Evolutionary conservation across 345 rosid species (phyloP).

Genomic region (Populus nigra): DNA sequence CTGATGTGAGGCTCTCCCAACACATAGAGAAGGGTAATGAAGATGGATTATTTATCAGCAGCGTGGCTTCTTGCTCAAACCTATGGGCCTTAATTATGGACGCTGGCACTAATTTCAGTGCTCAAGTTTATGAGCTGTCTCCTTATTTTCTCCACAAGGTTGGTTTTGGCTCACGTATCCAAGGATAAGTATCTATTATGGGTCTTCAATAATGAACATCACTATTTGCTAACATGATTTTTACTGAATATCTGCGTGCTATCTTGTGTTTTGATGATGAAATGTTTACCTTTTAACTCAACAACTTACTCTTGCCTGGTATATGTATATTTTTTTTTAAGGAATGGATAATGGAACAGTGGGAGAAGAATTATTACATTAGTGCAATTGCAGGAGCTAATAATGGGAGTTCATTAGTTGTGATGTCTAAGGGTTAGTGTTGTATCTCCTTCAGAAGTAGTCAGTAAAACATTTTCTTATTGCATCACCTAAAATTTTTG

Average conservation of each 20-base stretch:
- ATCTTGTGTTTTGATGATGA: not conserved
- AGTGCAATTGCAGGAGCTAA: slow-evolving; percentile 92
- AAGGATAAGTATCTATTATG: slow-evolving; percentile 1
- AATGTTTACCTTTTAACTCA: not conserved
- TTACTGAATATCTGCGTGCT: not conserved
- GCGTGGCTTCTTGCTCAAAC: slow-evolving; percentile 84
- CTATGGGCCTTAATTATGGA: slow-evolving; percentile 99
- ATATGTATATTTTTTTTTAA: slow-evolving; percentile 15
- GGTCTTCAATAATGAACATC: not conserved
- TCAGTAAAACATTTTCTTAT: not conserved
- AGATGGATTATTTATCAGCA: slow-evolving; percentile 85
- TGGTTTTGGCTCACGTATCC: slow-evolving; percentile 17
- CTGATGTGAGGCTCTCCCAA: slow-evolving; percentile 69
- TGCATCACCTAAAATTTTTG: slow-evolving; percentile 3
- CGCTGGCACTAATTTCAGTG: slow-evolving; percentile 80
- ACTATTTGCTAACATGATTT: not conserved
- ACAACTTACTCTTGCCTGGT: slow-evolving; percentile 8
- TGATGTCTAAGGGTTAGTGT: slow-evolving; percentile 87
- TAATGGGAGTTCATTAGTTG: slow-evolving; percentile 85
- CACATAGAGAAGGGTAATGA: slow-evolving; percentile 87
- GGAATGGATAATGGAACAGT: slow-evolving; percentile 99
- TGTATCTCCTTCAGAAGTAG: not conserved
- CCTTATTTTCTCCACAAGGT: slow-evolving; percentile 87
- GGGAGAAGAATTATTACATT: slow-evolving; percentile 94
- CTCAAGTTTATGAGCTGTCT: slow-evolving; percentile 84